These are phyloP conservation scores for Verticillium nonalfalfae DNA, from an alignment of 2,329 filamentous ascomycete genomes.

Conservation along the genomic window DNA sequence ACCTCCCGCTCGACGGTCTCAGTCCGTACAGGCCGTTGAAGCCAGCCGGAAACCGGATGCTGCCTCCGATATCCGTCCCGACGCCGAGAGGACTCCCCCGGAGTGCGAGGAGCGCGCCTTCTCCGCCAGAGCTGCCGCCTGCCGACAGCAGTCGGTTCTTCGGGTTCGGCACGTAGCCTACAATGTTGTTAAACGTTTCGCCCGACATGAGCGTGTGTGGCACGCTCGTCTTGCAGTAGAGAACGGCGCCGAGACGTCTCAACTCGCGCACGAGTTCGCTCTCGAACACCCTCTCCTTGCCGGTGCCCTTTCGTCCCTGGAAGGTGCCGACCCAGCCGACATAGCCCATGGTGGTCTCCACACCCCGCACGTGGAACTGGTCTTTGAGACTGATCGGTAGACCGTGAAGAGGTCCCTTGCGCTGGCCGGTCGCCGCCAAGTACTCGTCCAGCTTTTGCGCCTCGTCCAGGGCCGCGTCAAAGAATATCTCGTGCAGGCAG, in stretches of 20 bases:
- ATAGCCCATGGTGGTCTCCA: conserved; percentile 38
- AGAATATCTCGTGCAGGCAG: conserved; percentile 48
- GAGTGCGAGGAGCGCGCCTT: conserved; percentile 11
- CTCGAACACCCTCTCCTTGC: background rate
- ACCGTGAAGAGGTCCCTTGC: conserved; percentile 57
- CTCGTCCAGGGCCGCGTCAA: conserved; percentile 41
- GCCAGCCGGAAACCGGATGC: background rate
- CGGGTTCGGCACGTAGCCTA: conserved; percentile 30
- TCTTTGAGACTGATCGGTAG: conserved; percentile 64
- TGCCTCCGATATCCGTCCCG: background rate
- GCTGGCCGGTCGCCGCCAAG: conserved; percentile 35
- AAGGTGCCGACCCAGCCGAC: conserved; percentile 5
- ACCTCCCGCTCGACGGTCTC: background rate
- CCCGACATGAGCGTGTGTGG: conserved; percentile 20
- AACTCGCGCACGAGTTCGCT: background rate
- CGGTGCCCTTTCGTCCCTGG: background rate
- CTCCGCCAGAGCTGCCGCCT: conserved; percentile 36
- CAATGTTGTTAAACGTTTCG: conserved; percentile 29
- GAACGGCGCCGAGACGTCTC: background rate
- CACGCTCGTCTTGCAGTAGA: background rate
- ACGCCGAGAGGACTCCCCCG: background rate
- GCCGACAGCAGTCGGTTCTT: conserved; percentile 28
- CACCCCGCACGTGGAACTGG: conserved; percentile 54
- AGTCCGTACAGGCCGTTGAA: conserved; percentile 6
- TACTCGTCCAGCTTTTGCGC: conserved; percentile 45